Base-by-base conservation (phyloP, 2,329 filamentous ascomycete genomes). In the Colletotrichum destructivum region DNA sequence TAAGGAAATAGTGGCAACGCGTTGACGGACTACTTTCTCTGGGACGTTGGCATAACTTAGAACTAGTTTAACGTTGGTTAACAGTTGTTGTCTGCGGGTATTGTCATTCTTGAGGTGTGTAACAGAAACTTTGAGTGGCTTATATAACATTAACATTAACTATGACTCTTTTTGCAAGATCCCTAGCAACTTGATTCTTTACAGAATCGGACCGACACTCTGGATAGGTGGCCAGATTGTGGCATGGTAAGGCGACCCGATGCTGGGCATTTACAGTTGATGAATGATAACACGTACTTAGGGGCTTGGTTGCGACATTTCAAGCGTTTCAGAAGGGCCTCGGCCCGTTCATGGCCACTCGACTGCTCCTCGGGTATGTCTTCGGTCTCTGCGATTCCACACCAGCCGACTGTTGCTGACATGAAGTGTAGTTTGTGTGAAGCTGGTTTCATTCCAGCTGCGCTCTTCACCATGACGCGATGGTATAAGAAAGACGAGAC, bases 31-130 rank as follows among this genome's bases (percentile, higher is more conserved):
- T 71, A 64, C 16, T 86, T 89, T 74, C 83, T 87, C 55, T 76
- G 82, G 23, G 87, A 89, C 74, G 81, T 89, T 23, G 78, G 81
- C 18, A 83, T 89, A 72, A 83, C 82, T 3, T 86, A 86, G 6
- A 84, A 88, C 69, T 83, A 88, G 72, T 84, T 88, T 77, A 88
- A 88, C 59, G 78, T 87, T 42, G 87, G 87, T 4, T 83, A 86
- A 31, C 85, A 87, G 70, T 79, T 89, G 69, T 79, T 88, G 1
- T 87, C 85, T 0, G 80, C 86, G 1, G 85, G 85, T 4, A 87
- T 87, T 47, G 84, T 87, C 3, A 75, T 86, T 4, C 77, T 81
- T 15, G 82, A 86, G 70, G 78, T 79, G 46, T 38, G 71, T 44
- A 31, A 9, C 26, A 1, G n/a, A 44, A 23, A 40, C 0, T 13